Evolutionary conservation across 2,329 filamentous ascomycete species (phyloP).

Genomic region (Diaporthe sp.): DNA sequence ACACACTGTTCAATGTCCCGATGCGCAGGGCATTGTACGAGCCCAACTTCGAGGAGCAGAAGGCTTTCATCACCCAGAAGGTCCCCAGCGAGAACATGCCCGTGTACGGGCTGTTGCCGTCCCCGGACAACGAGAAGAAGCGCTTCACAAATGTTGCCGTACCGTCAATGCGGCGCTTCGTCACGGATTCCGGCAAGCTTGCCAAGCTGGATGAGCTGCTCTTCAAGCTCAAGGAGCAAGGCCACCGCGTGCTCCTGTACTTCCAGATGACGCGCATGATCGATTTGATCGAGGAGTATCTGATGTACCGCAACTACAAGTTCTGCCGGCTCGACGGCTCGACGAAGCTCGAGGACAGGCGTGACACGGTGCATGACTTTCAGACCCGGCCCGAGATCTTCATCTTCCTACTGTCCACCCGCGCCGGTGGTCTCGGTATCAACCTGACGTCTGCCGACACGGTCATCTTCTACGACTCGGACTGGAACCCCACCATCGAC

Average conservation of each 20-base stretch:
- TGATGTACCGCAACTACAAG: conserved; percentile 99
- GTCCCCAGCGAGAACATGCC: conserved; percentile 77
- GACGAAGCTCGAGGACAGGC: conserved; percentile 95
- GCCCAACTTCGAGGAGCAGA: conserved; percentile 74
- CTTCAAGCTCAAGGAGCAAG: conserved; percentile 89
- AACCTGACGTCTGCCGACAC: conserved; percentile 97
- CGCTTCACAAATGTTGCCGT: conserved; percentile 93
- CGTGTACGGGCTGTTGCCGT: conserved; percentile 76
- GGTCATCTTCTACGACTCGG: conserved; percentile 99
- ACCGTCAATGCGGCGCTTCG: conserved; percentile 96
- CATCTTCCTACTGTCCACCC: conserved; percentile 95
- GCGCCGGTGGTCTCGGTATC: conserved; percentile 97
- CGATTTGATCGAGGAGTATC: conserved; percentile 98
- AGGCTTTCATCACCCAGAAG: conserved; percentile 80
- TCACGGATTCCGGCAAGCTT: conserved; percentile 97
- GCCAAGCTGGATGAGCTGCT: conserved; percentile 91
- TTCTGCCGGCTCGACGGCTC: conserved; percentile 97
- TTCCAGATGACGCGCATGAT: conserved; percentile 99
- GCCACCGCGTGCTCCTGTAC: conserved; percentile 94
- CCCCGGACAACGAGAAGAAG: conserved; percentile 84
- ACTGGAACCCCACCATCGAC: conserved; percentile 99
- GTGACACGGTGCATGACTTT: conserved; percentile 97
- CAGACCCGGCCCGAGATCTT: conserved; percentile 96
- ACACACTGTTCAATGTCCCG: conserved; percentile 82
- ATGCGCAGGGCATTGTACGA: conserved; percentile 85